These are phyloP conservation scores for Melastoma malabathricum DNA, from an alignment of 345 rosid genomes.

Conservation along the genomic window DNA sequence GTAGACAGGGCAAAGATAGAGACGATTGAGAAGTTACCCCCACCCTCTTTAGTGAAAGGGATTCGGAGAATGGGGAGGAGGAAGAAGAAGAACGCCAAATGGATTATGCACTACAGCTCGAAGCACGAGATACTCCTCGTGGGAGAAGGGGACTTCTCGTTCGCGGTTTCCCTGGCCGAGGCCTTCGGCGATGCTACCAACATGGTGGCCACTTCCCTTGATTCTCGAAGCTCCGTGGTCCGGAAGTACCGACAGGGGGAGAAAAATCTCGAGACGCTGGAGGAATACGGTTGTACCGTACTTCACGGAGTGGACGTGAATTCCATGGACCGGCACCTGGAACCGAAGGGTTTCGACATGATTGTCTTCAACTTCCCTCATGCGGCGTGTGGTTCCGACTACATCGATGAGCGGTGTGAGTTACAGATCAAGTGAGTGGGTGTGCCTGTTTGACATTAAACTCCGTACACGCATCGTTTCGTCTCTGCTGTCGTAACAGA, in stretches of 20 bases:
- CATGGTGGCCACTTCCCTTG: slow-evolving; percentile 34
- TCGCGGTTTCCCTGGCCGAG: slow-evolving; percentile 30
- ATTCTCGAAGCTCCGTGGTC: slow-evolving; percentile 15
- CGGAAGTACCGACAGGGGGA: slow-evolving; percentile 1
- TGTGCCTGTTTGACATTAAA: no score
- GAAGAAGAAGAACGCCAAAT: no score
- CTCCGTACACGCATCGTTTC: no score
- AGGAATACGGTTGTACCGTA: slow-evolving; percentile 12
- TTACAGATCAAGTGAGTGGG: slow-evolving; percentile 6
- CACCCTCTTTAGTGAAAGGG: no score
- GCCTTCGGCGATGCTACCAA: slow-evolving; percentile 35
- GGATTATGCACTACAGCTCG: slow-evolving; percentile 24
- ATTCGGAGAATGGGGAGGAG: no score
- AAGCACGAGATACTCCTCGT: slow-evolving; percentile 34
- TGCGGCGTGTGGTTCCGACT: slow-evolving; percentile 3
- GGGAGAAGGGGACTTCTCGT: slow-evolving; percentile 58
- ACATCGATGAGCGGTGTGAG: background rate
- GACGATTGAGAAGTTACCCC: no score
- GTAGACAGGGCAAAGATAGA: no score
- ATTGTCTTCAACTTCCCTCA: slow-evolving; percentile 30
- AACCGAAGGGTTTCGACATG: slow-evolving; percentile 10
- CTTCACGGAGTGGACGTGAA: slow-evolving; percentile 21
- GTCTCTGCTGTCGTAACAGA: no score
- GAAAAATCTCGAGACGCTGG: slow-evolving; percentile 10
- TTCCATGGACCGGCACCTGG: slow-evolving; percentile 12